Evolutionary conservation across 1,139 yeast species (phyloP).

Genomic region (Chernovozyma sophiae-reginae): DNA sequence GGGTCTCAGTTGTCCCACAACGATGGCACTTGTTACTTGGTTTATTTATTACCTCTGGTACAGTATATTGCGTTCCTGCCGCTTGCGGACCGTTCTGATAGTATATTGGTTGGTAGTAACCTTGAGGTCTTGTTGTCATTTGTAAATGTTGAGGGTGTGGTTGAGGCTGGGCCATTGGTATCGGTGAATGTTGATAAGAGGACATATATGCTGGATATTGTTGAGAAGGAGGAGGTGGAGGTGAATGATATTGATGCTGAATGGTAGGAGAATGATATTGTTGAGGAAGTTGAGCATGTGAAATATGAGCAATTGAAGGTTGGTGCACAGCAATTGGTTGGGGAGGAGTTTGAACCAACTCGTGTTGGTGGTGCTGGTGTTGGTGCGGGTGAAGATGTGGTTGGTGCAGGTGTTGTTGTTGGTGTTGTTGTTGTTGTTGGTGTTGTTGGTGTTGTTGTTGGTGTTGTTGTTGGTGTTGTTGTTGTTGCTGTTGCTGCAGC

Average conservation of each 20-base stretch:
- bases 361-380: neutral
- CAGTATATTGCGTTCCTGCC: conserved; percentile 16
- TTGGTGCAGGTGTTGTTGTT: neutral
- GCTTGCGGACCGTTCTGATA: conserved; percentile 5
- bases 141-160: neutral
- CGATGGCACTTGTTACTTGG: conserved; percentile 35
- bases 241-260: conserved; percentile 2
- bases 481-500: neutral
- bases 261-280: conserved; percentile 2
- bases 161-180: neutral
- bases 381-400: neutral
- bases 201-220: conserved; percentile 3
- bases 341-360: neutral
- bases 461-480: neutral
- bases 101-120: conserved; percentile 6
- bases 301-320: neutral
- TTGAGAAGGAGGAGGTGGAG: neutral
- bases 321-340: neutral
- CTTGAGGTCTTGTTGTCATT: neutral
- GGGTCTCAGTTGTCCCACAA: conserved; percentile 80
- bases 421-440: neutral
- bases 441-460: conserved; percentile 1
- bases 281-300: conserved; percentile 1
- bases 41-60: conserved; percentile 35
- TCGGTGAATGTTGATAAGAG: conserved; percentile 1